Conservation (phyloP, 176 grass and related monocot genomes). For the Hordeum marinum region DNA sequence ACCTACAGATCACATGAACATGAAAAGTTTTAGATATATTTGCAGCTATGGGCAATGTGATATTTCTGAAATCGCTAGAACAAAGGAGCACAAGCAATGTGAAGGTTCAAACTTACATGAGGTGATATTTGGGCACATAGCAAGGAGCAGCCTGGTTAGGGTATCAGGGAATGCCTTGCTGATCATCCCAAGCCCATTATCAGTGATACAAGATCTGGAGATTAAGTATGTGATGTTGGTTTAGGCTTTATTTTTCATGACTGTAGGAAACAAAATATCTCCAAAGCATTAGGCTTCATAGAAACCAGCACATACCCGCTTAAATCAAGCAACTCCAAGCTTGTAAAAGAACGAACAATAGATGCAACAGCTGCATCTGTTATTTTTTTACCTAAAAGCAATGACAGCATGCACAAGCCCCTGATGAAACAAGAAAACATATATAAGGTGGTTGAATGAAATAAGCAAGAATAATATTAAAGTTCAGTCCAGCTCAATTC, state of each 20-base stretch:
- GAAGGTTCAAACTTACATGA: constrained; percentile 51
- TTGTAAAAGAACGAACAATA: constrained; percentile 59
- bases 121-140: constrained; percentile 80
- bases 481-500: not conserved
- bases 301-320: constrained; percentile 53
- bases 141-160: constrained; percentile 52
- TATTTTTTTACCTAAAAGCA: constrained; percentile 71
- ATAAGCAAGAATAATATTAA: not conserved
- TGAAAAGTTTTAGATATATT: not conserved
- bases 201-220: constrained; percentile 77
- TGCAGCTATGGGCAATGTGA: not conserved
- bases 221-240: not conserved
- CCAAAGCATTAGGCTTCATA: not conserved
- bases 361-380: constrained; percentile 90
- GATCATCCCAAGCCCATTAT: constrained; percentile 87
- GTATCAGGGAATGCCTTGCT: constrained; percentile 56
- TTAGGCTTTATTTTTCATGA: not conserved
- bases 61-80: not conserved
- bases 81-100: not conserved
- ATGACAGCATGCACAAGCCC: constrained; percentile 60
- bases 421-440: constrained; percentile 28
- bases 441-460: not conserved
- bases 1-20: constrained; percentile 37
- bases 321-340: constrained; percentile 88
- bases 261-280: not conserved